Base-by-base conservation (phyloP, 345 rosid genomes). In the Eucalyptus victrix region DNA sequence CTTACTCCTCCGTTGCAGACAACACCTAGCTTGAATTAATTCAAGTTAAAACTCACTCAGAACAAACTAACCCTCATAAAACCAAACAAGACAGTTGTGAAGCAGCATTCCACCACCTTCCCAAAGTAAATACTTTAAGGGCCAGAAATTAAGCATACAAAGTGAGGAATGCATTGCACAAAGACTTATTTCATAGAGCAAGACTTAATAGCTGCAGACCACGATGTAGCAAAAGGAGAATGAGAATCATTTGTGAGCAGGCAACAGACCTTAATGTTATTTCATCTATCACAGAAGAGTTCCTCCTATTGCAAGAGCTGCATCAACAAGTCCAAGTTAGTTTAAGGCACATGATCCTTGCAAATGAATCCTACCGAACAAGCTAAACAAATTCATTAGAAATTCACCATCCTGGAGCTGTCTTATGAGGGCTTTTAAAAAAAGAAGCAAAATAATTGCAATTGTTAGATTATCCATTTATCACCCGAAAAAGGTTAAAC, bases 281-380 rank as follows among this genome's bases (percentile, higher is more conserved):
- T 67, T 90, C 92, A 89, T 90, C 91, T 88, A 92, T 90, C 69
- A 91, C 92, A 85, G 88, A 86, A 92, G 90, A 60, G 91, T 90
- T 92, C 85, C 88, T 90, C 87, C 92, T 93, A 90, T 88, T 69
- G 26, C 92, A 92, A 92, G 86, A 92, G 87, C 99, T 95, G 96
- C 92, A 91, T 49, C 89, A 90, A 72, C 87, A 90, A 90, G 88
- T 58, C n/a, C 37, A 30, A 80, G 34, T 53, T 37, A 37, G 12
- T 58, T 47, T 86, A 56, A 51, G 49, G 67, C 67, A 67, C 56
- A 69, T 11, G 26, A 34, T 72, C 14, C 4, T 18, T 10, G 44
- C 44, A 34, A 72, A 72, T 34, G 45, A 90, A 62, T 58, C 50
- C 49, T 32, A 34, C 87, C 3, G 3, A 76, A 12, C 47, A 76